Percentiles rank a stretch among this genome's conserved stretches.
Conservation (phyloP, 495 filamentous ascomycete species). For the Aspergillus indologenus region DNA sequence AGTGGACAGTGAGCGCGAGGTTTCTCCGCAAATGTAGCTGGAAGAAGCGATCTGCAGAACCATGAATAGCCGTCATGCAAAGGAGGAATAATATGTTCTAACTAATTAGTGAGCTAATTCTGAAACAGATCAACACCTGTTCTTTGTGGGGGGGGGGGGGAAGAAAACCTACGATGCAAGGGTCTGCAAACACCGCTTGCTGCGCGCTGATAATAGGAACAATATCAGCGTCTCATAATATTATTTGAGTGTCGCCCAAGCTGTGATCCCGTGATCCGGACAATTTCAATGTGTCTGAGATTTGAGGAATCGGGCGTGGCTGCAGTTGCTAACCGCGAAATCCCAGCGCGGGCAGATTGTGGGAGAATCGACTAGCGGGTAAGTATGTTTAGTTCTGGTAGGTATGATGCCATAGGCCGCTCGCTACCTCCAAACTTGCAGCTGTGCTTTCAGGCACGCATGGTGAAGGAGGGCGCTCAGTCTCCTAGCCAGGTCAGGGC, state of each 20-base stretch:
- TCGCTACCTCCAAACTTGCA: neutral
- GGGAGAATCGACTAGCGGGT: neutral
- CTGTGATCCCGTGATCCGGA: neutral
- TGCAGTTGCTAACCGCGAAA: neutral
- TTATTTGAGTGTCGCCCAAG: neutral
- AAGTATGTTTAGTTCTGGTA: conserved; percentile 4
- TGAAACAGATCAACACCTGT: neutral
- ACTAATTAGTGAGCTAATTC: neutral
- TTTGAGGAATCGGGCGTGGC: neutral
- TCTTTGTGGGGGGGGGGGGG: neutral
- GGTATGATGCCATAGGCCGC: conserved; percentile 6
- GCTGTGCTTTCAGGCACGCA: neutral
- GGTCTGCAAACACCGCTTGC: neutral
- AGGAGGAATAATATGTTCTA: neutral
- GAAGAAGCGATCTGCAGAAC: conserved; percentile 1
- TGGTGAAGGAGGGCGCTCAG: neutral
- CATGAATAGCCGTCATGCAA: neutral
- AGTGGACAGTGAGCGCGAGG: neutral
- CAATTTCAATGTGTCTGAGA: neutral
- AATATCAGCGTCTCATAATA: neutral
- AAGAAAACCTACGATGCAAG: conserved; percentile 1
- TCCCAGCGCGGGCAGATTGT: neutral
- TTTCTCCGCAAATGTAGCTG: neutral
- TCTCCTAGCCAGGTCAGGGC: neutral
- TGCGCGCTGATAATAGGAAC: neutral